A percentile compares a stretch with the other conserved stretches of the same genome.
Conservation (phyloP, 805 yeast genomes). For the Candida ovalis region DNA sequence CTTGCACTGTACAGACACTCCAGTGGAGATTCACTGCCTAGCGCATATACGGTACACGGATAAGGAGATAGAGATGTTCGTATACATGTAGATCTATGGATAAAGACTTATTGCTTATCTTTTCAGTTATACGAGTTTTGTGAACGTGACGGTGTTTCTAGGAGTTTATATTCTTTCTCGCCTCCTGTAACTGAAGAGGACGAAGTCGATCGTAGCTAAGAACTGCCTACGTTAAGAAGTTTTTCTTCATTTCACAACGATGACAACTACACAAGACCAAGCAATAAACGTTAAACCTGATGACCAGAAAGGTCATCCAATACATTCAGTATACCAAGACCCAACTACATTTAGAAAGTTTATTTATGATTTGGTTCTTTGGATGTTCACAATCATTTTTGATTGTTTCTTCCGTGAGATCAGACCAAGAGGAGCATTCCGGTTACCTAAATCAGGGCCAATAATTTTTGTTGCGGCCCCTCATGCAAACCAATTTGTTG, state of each 20-base stretch:
- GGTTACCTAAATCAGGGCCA: constrained; percentile 58
- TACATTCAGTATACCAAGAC: constrained; percentile 29
- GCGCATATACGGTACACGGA: too few relatives aligned
- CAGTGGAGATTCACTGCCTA: too few relatives aligned
- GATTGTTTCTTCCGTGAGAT: constrained; percentile 74
- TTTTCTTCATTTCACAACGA: background rate
- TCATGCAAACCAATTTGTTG: constrained; percentile 85
- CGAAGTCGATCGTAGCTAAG: too few relatives aligned
- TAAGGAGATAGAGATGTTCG: too few relatives aligned
- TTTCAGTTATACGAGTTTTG: too few relatives aligned
- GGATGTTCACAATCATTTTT: constrained; percentile 41
- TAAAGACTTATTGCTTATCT: too few relatives aligned
- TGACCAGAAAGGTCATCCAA: background rate
- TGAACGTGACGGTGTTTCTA: too few relatives aligned
- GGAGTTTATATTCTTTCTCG: too few relatives aligned
- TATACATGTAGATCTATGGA: too few relatives aligned
- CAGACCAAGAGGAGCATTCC: constrained; percentile 65
- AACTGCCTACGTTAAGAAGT: too few relatives aligned
- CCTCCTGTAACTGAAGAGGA: too few relatives aligned
- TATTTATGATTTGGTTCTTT: constrained; percentile 49
- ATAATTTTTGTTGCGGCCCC: constrained; percentile 81
- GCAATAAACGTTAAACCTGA: background rate
- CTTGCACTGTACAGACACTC: too few relatives aligned
- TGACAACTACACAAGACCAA: background rate
- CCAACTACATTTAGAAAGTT: constrained; percentile 37